Conservation (phyloP, 2,329 filamentous ascomycete species). For the Pseudogymnoascus sp. region DNA sequence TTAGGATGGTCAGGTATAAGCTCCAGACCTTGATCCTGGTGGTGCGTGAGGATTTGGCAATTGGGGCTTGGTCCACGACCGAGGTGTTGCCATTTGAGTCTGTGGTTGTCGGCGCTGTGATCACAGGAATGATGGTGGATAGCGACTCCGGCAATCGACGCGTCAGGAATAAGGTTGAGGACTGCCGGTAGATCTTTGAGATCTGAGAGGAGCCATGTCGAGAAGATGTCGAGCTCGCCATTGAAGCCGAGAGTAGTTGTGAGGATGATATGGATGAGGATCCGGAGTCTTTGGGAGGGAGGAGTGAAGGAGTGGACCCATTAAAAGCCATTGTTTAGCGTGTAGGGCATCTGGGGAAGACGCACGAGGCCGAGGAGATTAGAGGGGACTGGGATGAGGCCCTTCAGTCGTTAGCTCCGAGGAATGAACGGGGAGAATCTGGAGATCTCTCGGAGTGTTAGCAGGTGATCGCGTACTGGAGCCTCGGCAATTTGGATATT, state of each 20-base stretch:
- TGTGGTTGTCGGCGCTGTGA: constrained; percentile 45
- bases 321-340: constrained; percentile 21
- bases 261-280: constrained; percentile 38
- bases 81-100: constrained; percentile 29
- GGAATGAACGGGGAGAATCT: background rate
- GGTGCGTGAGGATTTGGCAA: constrained; percentile 69
- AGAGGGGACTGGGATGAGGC: constrained; percentile 9
- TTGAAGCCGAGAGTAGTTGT: constrained; percentile 54
- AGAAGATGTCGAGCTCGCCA: constrained; percentile 51
- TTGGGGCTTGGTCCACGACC: constrained; percentile 45
- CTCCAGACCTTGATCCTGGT: constrained; percentile 96
- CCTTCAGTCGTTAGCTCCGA: constrained; percentile 1
- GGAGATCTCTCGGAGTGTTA: constrained; percentile 5
- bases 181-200: constrained; percentile 88
- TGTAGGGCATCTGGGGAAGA: constrained; percentile 9
- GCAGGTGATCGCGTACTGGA: constrained; percentile 3
- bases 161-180: constrained; percentile 89
- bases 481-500: constrained; percentile 6
- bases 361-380: constrained; percentile 11
- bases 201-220: constrained; percentile 62
- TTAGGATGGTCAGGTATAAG: constrained; percentile 86
- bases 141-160: constrained; percentile 85
- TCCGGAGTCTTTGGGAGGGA: constrained; percentile 15
- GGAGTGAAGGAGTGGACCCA: constrained; percentile 21
- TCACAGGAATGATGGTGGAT: constrained; percentile 73